Percentiles rank a stretch among this genome's conserved stretches.
phyloP scores from a whole-genome alignment of 1,139 yeast species.

The Protomyces gravidus region DNA sequence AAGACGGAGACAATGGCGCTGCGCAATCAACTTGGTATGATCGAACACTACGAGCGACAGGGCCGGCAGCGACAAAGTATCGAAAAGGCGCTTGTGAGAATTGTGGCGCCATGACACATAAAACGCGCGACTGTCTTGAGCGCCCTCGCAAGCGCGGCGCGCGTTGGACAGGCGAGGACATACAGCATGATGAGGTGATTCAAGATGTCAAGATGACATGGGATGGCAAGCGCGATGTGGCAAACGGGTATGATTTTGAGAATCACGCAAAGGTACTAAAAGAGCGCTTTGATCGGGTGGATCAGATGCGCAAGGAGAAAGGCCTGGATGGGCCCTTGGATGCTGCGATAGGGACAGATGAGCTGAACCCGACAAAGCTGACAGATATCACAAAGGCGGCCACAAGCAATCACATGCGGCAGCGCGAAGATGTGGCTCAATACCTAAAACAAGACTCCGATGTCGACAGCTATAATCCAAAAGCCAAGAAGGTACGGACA shows the following conservation, averaged over 20 bases:
- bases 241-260: constrained; percentile 66
- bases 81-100: constrained; percentile 49
- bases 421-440: constrained; percentile 53
- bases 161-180: constrained; percentile 40
- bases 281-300: constrained; percentile 45
- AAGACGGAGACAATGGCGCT: constrained; percentile 30
- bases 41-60: constrained; percentile 37
- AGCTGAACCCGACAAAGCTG: constrained; percentile 33
- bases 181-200: constrained; percentile 38
- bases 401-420: constrained; percentile 35
- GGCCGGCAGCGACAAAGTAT: constrained; percentile 40
- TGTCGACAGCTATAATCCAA: constrained; percentile 51
- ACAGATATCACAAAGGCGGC: constrained; percentile 31
- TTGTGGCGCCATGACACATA: constrained; percentile 52
- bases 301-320: constrained; percentile 38
- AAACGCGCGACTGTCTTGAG: constrained; percentile 50
- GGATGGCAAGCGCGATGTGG: constrained; percentile 70
- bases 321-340: constrained; percentile 31
- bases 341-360: constrained; percentile 32
- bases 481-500: constrained; percentile 45
- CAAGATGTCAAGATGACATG: constrained; percentile 42
- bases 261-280: constrained; percentile 55
- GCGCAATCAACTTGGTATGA: constrained; percentile 39
- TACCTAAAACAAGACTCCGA: constrained; percentile 46
- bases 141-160: constrained; percentile 48